Evolutionary conservation across 2,329 filamentous ascomycete species (phyloP).

Genomic region (Botrytis cinerea): DNA sequence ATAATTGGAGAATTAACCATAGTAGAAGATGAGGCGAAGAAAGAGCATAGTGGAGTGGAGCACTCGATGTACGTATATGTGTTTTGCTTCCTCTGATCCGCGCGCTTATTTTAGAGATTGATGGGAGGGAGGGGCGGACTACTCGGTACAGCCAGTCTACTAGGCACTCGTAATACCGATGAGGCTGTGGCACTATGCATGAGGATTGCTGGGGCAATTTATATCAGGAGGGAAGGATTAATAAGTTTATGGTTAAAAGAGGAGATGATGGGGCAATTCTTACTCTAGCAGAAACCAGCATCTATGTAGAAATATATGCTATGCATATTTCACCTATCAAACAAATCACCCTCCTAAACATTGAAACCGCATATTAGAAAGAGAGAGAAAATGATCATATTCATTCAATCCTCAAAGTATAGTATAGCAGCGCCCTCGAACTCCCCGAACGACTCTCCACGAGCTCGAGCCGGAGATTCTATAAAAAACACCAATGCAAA

Average conservation of each 20-base stretch:
- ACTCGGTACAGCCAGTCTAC: not conserved
- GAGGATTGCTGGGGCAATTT: not conserved
- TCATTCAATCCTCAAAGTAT: not conserved
- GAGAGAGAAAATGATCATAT: conserved; percentile 2
- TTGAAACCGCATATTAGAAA: not conserved
- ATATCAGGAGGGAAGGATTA: not conserved
- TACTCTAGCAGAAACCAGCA: not conserved
- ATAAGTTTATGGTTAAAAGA: not conserved
- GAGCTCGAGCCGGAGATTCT: conserved; percentile 27
- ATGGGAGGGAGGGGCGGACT: not conserved
- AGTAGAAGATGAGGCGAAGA: not conserved
- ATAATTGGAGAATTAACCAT: not conserved
- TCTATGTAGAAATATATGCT: not conserved
- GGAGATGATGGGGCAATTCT: not conserved
- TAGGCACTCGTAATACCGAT: not conserved
- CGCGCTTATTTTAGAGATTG: not conserved
- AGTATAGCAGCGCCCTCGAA: not conserved
- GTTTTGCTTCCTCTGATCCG: not conserved
- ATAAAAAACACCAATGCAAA: conserved; percentile 26
- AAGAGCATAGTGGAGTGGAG: not conserved
- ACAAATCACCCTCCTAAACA: not conserved
- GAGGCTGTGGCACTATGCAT: not conserved
- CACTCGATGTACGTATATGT: not conserved
- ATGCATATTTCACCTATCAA: not conserved
- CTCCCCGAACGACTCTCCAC: conserved; percentile 19